phyloP scores from a whole-genome alignment of 148 eudicot genomes.

The Oxyria digyna region DNA sequence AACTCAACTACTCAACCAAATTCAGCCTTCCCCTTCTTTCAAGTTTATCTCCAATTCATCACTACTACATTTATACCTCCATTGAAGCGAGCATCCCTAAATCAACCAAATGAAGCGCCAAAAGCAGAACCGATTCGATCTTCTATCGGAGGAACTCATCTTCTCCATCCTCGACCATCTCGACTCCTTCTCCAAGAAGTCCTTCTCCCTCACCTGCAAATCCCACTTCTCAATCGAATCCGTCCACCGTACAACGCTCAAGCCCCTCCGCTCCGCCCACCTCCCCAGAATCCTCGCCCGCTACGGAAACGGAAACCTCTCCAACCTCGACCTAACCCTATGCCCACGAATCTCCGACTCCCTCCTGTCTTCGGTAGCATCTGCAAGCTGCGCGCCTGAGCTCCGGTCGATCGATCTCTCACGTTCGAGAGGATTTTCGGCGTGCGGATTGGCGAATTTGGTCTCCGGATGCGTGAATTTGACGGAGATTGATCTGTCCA shows the following conservation, averaged over 20 bases:
- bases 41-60: neutral
- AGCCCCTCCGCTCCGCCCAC: constrained; percentile 49
- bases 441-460: constrained; percentile 44
- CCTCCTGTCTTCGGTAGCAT: constrained; percentile 16
- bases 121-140: constrained; percentile 33
- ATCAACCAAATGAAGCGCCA: constrained; percentile 6
- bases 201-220: constrained; percentile 59
- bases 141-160: constrained; percentile 50
- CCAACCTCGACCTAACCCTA: constrained; percentile 44
- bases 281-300: constrained; percentile 32
- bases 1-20: neutral
- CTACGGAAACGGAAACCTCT: constrained; percentile 18
- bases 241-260: constrained; percentile 40
- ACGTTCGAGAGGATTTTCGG: constrained; percentile 45
- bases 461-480: constrained; percentile 37
- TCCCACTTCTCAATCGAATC: constrained; percentile 48
- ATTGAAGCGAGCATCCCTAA: neutral
- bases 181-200: constrained; percentile 35
- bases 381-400: constrained; percentile 11
- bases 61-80: neutral
- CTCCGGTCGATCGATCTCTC: constrained; percentile 51
- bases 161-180: constrained; percentile 53
- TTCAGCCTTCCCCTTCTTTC: neutral
- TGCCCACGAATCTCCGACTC: constrained; percentile 65
- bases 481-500: constrained; percentile 62